phyloP scores from a whole-genome alignment of 177 flowering plant species.

The Vitis hybrid region DNA sequence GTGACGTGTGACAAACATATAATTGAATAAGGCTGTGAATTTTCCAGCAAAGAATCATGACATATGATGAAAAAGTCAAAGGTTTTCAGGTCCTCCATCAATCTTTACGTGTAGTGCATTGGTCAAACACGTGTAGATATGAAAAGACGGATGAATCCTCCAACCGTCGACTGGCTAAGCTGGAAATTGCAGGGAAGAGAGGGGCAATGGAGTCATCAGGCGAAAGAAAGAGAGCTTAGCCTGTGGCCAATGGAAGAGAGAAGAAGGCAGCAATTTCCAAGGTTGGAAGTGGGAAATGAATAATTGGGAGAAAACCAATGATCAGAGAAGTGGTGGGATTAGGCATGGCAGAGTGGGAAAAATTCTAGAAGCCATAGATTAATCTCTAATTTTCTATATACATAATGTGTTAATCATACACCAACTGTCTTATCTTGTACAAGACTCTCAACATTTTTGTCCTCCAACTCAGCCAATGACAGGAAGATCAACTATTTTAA shows the following conservation, averaged over 20 bases:
- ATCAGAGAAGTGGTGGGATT: slow-evolving; percentile 1
- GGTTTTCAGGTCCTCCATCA: not conserved
- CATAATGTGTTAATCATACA: not conserved
- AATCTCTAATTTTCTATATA: not conserved
- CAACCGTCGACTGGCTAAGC: no score
- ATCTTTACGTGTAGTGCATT: not conserved
- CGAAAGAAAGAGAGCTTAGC: no score
- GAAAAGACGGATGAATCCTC: not conserved
- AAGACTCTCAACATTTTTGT: no score
- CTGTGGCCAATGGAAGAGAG: no score
- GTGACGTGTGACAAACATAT: not conserved
- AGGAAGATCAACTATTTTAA: no score
- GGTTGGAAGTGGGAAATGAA: slow-evolving; percentile 6
- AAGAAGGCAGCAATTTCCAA: not conserved
- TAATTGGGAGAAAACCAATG: slow-evolving; percentile 1
- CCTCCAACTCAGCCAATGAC: no score
- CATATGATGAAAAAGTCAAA: slow-evolving; percentile 2
- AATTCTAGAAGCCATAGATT: not conserved
- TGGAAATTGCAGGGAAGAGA: no score
- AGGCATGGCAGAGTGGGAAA: not conserved
- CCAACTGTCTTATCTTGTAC: no score
- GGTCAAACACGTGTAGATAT: not conserved
- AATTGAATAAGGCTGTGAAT: not conserved
- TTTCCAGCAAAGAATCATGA: not conserved
- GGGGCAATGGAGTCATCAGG: no score